These are phyloP conservation scores for Claviceps sp. DNA, from an alignment of 2,329 filamentous ascomycete species.

Conservation along the genomic window DNA sequence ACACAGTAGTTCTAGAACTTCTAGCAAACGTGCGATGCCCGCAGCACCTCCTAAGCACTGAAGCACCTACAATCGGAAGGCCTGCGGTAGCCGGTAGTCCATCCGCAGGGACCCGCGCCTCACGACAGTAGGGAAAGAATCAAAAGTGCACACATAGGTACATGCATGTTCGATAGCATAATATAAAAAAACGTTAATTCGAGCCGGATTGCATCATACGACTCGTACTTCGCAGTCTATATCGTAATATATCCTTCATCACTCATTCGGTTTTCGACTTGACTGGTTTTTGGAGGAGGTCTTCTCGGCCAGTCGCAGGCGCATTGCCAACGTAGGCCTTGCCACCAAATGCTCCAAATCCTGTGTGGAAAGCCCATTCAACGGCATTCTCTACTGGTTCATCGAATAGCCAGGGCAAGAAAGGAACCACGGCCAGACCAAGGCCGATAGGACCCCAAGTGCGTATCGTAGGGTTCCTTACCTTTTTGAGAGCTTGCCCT, in stretches of 20 bases:
- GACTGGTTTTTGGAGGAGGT: conserved; percentile 26
- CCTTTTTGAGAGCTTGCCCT: conserved; percentile 69
- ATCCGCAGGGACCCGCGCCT: background rate
- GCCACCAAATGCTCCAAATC: conserved; percentile 60
- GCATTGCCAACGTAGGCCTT: conserved; percentile 39
- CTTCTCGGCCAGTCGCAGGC: conserved; percentile 37
- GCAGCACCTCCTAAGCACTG: too few species aligned
- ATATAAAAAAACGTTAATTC: background rate
- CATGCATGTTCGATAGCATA: background rate
- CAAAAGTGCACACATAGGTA: background rate
- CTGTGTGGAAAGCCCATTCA: conserved; percentile 79
- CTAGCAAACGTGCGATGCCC: too few species aligned
- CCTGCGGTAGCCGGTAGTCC: too few species aligned
- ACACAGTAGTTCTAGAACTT: too few species aligned
- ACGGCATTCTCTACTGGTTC: conserved; percentile 85
- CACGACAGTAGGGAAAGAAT: background rate
- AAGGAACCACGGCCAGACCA: conserved; percentile 63
- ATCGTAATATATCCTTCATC: background rate
- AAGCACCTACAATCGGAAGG: too few species aligned
- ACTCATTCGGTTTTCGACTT: conserved; percentile 31
- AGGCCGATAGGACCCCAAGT: conserved; percentile 89
- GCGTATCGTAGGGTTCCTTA: conserved; percentile 60
- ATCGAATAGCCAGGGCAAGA: conserved; percentile 75
- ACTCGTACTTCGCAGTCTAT: conserved; percentile 2
- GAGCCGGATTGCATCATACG: conserved; percentile 4